Percentiles rank a stretch among this genome's conserved stretches.
phyloP scores from a whole-genome alignment of 768 basidiomycete genomes.

The Amanita molliuscula region DNA sequence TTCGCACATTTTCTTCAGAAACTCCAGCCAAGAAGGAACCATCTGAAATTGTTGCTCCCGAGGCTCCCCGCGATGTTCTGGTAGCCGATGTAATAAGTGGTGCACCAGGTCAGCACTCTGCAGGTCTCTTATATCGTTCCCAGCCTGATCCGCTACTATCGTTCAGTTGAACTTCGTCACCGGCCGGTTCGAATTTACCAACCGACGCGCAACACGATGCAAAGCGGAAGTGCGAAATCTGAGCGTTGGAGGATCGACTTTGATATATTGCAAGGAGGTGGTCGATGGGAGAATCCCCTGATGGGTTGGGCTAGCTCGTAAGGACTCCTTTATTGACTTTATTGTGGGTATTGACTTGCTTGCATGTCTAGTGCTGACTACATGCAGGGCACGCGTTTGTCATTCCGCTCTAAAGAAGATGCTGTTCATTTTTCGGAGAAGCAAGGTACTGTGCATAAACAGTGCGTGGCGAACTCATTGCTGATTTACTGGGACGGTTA shows the following conservation, averaged over 20 bases:
- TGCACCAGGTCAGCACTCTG: constrained; percentile 55
- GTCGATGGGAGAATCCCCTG: constrained; percentile 95
- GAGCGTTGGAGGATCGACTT: constrained; percentile 93
- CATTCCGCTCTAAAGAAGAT: constrained; percentile 81
- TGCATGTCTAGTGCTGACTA: constrained; percentile 67
- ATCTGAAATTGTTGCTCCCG: constrained; percentile 32
- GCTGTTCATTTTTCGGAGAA: constrained; percentile 95
- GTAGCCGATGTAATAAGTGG: constrained; percentile 80
- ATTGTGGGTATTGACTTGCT: not conserved
- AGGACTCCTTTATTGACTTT: constrained; percentile 20
- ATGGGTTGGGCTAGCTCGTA: constrained; percentile 97
- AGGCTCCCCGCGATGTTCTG: constrained; percentile 50
- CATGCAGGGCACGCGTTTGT: constrained; percentile 82
- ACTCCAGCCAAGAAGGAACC: constrained; percentile 18
- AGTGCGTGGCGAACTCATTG: constrained; percentile 3
- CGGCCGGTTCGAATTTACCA: constrained; percentile 88
- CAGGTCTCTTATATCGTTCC: not conserved
- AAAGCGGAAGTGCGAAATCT: constrained; percentile 79
- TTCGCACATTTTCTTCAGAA: constrained; percentile 21
- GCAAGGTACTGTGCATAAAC: constrained; percentile 51
- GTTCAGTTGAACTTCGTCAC: constrained; percentile 69
- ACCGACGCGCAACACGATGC: constrained; percentile 90
- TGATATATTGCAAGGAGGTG: constrained; percentile 81
- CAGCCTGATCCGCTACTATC: not conserved
- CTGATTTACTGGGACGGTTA: constrained; percentile 19